Evolutionary conservation across 1,284 basidiomycete genomes (phyloP).

Genomic region (Ceratobasidium sp.): DNA sequence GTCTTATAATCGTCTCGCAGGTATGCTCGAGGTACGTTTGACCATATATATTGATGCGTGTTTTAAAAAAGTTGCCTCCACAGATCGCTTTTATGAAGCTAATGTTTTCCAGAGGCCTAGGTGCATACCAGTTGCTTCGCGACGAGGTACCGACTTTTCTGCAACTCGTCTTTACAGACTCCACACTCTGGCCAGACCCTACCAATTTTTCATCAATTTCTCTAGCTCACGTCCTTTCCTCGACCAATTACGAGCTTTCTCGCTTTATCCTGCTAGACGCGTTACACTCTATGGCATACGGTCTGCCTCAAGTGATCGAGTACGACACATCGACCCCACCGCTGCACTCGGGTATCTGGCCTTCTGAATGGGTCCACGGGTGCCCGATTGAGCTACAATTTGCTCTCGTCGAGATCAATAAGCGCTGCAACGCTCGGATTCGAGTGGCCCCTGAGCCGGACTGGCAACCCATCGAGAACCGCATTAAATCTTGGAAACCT

Average conservation of each 20-base stretch:
- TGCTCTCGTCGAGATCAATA: slow-evolving; percentile 16
- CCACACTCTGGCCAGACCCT: neutral
- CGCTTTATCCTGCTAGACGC: slow-evolving; percentile 17
- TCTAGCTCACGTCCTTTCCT: neutral
- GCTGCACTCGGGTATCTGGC: neutral
- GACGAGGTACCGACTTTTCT: slow-evolving; percentile 2
- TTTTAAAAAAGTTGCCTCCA: neutral
- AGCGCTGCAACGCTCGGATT: neutral
- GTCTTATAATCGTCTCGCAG: too few relatives aligned
- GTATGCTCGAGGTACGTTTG: neutral
- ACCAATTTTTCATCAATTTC: neutral
- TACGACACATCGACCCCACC: slow-evolving; percentile 13
- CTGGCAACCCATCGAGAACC: slow-evolving; percentile 5
- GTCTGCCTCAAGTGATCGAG: too few relatives aligned
- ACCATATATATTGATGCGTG: neutral
- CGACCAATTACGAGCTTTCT: neutral
- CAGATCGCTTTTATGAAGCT: slow-evolving; percentile 4
- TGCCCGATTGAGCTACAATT: slow-evolving; percentile 1
- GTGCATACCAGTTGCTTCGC: slow-evolving; percentile 9
- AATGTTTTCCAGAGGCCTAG: neutral
- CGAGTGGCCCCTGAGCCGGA: neutral
- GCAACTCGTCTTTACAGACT: neutral
- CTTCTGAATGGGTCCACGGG: slow-evolving; percentile 10
- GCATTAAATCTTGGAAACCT: slow-evolving; percentile 4
- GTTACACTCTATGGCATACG: slow-evolving; percentile 14